Percentiles rank a stretch among this genome's conserved stretches.
Conservation (phyloP, 2,329 filamentous ascomycete genomes). For the Apiospora koreana region DNA sequence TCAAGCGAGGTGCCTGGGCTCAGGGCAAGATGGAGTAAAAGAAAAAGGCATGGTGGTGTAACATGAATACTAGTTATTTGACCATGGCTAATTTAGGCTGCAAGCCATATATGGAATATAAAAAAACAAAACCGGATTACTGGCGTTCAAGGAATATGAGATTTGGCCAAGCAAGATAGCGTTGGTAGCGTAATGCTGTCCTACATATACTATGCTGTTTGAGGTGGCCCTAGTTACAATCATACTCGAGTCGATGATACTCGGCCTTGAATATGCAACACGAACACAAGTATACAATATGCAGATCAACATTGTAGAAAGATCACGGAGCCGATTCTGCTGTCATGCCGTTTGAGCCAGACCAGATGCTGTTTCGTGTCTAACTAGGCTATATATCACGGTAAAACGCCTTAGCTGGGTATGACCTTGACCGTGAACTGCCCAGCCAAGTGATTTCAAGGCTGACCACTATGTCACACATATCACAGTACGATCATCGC, state of each 20-base stretch:
- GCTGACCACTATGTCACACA: not conserved
- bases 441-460: not conserved
- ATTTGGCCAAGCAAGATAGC: not conserved
- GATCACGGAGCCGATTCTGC: not conserved
- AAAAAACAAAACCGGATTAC: not conserved
- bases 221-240: not conserved
- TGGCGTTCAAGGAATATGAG: not conserved
- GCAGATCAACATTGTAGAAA: not conserved
- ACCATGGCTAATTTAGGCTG: not conserved
- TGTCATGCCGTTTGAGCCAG: not conserved
- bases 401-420: not conserved
- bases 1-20: conserved; percentile 83
- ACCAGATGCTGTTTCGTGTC: not conserved
- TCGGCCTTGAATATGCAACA: not conserved
- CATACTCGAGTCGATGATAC: not conserved
- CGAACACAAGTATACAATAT: not conserved
- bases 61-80: not conserved
- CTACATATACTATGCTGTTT: not conserved
- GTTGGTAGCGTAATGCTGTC: not conserved
- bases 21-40: conserved; percentile 58
- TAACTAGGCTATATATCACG: not conserved
- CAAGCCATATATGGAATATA: not conserved
- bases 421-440: not conserved
- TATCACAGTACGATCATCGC: too few relatives aligned
- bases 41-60: too few relatives aligned